Conservation (phyloP, 2,329 filamentous ascomycete species). For the Botryotinia convoluta region DNA sequence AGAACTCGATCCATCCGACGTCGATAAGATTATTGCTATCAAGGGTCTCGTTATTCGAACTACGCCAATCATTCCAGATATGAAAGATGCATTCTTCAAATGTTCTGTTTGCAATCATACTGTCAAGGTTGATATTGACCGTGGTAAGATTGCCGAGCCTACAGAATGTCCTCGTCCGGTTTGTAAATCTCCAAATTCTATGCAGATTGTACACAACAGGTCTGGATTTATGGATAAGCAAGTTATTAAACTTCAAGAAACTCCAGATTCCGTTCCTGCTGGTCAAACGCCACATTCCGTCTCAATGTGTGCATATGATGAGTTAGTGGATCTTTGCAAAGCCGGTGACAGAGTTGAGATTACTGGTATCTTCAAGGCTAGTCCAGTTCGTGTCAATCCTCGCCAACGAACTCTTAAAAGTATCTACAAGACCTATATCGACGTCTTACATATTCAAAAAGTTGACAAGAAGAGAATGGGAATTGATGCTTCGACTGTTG, state of each 20-base stretch:
- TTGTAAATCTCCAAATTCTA: conserved; percentile 86
- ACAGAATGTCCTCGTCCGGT: conserved; percentile 80
- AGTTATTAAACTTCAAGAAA: conserved; percentile 97
- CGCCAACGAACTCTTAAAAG: conserved; percentile 90
- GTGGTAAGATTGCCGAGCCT: conserved; percentile 93
- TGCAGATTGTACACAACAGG: conserved; percentile 97
- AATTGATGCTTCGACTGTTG: conserved; percentile 83
- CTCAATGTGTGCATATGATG: conserved; percentile 93
- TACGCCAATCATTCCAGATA: conserved; percentile 95
- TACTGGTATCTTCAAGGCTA: conserved; percentile 95
- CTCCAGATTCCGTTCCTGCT: conserved; percentile 88
- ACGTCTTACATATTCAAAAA: conserved; percentile 93
- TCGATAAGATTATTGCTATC: conserved; percentile 92
- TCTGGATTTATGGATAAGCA: conserved; percentile 96
- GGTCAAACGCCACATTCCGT: conserved; percentile 97
- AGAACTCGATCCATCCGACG: conserved; percentile 91
- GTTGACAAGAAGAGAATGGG: conserved; percentile 94
- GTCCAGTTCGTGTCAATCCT: conserved; percentile 89
- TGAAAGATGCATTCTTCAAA: conserved; percentile 98
- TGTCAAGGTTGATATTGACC: conserved; percentile 85
- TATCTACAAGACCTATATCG: conserved; percentile 96
- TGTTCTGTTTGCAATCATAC: conserved; percentile 92
- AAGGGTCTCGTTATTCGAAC: conserved; percentile 95
- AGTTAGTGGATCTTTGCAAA: conserved; percentile 96
- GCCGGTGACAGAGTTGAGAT: conserved; percentile 94